Base-by-base conservation (phyloP, 169 alveolate species). In the Perkinsus olseni region DNA sequence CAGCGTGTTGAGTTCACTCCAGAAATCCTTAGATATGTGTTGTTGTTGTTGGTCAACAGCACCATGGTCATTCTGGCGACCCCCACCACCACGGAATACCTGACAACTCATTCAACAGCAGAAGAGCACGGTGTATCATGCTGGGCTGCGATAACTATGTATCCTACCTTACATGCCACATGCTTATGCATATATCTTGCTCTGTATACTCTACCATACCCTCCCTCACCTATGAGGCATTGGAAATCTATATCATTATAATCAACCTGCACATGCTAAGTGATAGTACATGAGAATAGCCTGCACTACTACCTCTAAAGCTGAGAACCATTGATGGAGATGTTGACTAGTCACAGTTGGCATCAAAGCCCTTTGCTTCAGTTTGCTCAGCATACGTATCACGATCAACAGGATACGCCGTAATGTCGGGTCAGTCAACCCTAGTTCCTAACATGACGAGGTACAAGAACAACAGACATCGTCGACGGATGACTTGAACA, bases 161-260 rank as follows among this genome's bases (percentile, higher is more conserved):
- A 92, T 74, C 96, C 39, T 92, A 93, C 96, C 39, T 97, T 95
- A 48, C 95, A 94, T 37, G 95, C 96, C 91, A 91, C 93, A 38
- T 97, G 97, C 50, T 94, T 95, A 91, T 95, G 92, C 91, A 92
- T 92, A 97, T 97, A 97, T 38, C 93, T 92, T 31, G 97, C 98
- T 74, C 95, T 91, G 93, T 94, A 97, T 4, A 97, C 98, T 39
- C 96, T 96, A 92, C 98, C 97, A 94, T 97, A 97, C 31, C 98
- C 98, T 24, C 98, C 98, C 39, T 96, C 97, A 17, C 98, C 98
- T 34, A 97, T 92, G 38, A 95, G 94, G 36, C 95, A 95, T 39
- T 95, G 93, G 38, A 95, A 74, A n/a, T 91, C 93, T 8, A 95
- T 39, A 62, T 95, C 97, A 45, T 45, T 45, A 45, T 45, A 45